These are phyloP conservation scores for Setaria viridis DNA, from an alignment of 202 grass and related monocot species.

Conservation along the genomic window DNA sequence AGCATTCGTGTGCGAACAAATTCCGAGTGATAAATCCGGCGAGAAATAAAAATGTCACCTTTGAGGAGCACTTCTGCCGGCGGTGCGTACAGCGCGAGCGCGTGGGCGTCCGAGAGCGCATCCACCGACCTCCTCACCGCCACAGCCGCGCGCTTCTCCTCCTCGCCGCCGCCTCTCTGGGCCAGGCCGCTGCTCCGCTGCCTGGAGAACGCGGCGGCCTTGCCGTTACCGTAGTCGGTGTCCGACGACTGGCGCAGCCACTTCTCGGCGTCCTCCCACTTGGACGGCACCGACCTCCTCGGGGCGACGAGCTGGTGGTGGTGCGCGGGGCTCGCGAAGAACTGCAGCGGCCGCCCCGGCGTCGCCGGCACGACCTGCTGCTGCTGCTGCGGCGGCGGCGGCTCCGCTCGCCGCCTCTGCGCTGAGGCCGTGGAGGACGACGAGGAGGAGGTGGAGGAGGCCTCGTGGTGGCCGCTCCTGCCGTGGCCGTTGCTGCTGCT, in stretches of 20 bases:
- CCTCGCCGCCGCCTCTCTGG: constrained; percentile 32
- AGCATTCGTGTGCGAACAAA: neutral
- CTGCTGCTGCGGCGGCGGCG: constrained; percentile 45
- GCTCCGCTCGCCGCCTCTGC: constrained; percentile 53
- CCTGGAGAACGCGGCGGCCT: constrained; percentile 39
- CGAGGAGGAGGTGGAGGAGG: constrained; percentile 43
- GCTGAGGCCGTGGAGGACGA: constrained; percentile 54
- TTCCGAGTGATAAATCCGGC: constrained; percentile 12
- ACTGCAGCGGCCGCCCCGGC: constrained; percentile 67
- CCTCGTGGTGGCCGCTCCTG: constrained; percentile 23
- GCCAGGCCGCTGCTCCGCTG: constrained; percentile 46
- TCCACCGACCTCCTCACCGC: constrained; percentile 49
- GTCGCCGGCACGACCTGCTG: constrained; percentile 57
- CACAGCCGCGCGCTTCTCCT: constrained; percentile 44
- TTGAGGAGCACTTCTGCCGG: constrained; percentile 84
- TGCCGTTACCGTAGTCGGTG: constrained; percentile 48
- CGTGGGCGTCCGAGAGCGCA: constrained; percentile 50
- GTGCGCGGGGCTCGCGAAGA: constrained; percentile 65
- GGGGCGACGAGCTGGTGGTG: constrained; percentile 46
- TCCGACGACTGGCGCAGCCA: constrained; percentile 62
- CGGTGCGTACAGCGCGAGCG: constrained; percentile 52
- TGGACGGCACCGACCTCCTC: constrained; percentile 72
- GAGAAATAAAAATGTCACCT: constrained; percentile 48
- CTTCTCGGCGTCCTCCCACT: constrained; percentile 99
- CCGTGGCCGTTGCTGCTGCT: constrained; percentile 50